Percentiles rank a stretch among this genome's conserved stretches.
These are phyloP conservation scores for Aspergillus brasiliensis DNA, from an alignment of 2,329 filamentous ascomycete species.

Conservation along the genomic window DNA sequence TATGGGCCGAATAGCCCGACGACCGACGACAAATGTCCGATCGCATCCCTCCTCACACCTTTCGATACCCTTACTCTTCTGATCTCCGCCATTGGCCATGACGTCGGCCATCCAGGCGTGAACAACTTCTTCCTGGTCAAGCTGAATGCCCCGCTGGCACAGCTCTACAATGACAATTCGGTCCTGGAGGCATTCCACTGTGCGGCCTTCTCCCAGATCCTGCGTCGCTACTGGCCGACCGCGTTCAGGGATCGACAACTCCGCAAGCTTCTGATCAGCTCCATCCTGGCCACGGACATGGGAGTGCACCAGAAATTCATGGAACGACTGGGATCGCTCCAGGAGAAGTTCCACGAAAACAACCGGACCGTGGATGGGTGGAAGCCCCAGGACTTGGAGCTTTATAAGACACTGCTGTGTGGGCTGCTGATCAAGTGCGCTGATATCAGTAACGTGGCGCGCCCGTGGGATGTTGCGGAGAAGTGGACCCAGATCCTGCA, in stretches of 20 bases:
- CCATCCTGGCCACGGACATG: constrained; percentile 98
- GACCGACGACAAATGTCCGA: constrained; percentile 56
- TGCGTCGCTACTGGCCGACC: constrained; percentile 86
- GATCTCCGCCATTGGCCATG: constrained; percentile 95
- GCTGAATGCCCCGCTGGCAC: constrained; percentile 87
- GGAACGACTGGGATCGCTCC: constrained; percentile 78
- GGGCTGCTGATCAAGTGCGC: constrained; percentile 95
- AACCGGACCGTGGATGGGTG: constrained; percentile 68
- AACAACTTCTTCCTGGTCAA: constrained; percentile 96
- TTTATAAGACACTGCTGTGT: constrained; percentile 79
- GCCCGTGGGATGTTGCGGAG: constrained; percentile 77
- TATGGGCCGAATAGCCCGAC: constrained; percentile 55
- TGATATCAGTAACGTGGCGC: constrained; percentile 96
- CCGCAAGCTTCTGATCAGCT: constrained; percentile 90
- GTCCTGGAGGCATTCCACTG: constrained; percentile 98
- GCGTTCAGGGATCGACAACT: constrained; percentile 78
- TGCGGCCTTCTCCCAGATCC: constrained; percentile 92
- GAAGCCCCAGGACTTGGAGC: constrained; percentile 73
- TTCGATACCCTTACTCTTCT: constrained; percentile 88
- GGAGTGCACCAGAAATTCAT: constrained; percentile 96
- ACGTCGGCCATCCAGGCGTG: constrained; percentile 95
- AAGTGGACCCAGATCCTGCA: constrained; percentile 94
- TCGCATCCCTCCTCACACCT: constrained; percentile 76
- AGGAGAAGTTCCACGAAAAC: constrained; percentile 72
- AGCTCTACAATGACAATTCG: constrained; percentile 95